phyloP scores from a whole-genome alignment of 176 grass and related monocot species.

The Lolium rigidum region DNA sequence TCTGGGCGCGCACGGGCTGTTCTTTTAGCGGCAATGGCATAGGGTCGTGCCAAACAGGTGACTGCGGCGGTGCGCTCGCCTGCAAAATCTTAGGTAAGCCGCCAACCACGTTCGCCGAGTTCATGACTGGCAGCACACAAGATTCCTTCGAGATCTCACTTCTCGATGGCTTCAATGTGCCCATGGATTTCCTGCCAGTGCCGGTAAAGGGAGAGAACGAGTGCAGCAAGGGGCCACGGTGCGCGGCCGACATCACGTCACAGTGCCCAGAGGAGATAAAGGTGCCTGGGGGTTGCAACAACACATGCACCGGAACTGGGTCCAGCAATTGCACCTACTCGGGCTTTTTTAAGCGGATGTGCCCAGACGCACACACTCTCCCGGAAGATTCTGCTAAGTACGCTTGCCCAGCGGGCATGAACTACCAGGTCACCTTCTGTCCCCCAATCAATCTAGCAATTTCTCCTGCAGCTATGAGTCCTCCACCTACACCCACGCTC shows the following conservation, averaged over 20 bases:
- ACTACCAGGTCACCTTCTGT: neutral
- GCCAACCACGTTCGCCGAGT: neutral
- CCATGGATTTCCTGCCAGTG: neutral
- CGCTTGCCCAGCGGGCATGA: neutral
- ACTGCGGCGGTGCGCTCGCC: neutral
- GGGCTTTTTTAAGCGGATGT: neutral
- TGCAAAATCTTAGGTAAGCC: neutral
- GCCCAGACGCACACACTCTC: neutral
- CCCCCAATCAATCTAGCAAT: neutral
- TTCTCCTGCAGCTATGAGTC: neutral
- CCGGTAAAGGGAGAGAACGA: neutral
- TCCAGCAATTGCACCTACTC: neutral
- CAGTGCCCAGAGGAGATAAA: neutral
- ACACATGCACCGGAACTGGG: neutral
- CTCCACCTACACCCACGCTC: neutral
- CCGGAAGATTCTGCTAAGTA: neutral
- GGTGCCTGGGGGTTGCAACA: neutral
- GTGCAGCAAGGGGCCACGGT: neutral
- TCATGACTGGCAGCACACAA: neutral
- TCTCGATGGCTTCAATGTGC: neutral
- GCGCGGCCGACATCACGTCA: neutral
- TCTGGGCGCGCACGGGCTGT: slow-evolving; percentile 12
- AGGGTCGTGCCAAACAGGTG: slow-evolving; percentile 35
- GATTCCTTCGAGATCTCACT: neutral
- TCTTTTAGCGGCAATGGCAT: slow-evolving; percentile 9